phyloP scores from a whole-genome alignment of 768 basidiomycete species.

The Tremella yokohamensis region DNA sequence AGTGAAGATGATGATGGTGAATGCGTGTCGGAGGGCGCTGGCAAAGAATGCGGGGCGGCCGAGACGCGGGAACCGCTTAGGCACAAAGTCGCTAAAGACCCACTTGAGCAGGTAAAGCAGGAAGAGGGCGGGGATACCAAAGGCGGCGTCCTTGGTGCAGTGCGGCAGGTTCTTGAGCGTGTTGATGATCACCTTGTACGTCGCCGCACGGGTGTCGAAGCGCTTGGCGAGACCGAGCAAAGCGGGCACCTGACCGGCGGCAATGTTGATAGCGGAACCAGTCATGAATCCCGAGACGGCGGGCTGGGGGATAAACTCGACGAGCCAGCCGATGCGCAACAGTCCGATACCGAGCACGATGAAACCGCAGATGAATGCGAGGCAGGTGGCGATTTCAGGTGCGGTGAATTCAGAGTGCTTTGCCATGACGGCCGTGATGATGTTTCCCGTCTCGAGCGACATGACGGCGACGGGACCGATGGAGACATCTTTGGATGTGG shows the following conservation, averaged over 20 bases:
- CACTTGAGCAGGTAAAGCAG: slow-evolving; percentile 51
- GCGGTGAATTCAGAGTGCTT: slow-evolving; percentile 57
- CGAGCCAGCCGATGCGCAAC: slow-evolving; percentile 84
- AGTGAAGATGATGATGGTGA: slow-evolving; percentile 69
- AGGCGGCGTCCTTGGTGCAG: slow-evolving; percentile 71
- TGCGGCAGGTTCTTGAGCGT: slow-evolving; percentile 72
- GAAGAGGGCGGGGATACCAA: slow-evolving; percentile 73
- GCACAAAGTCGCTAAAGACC: slow-evolving; percentile 29
- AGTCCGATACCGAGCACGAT: slow-evolving; percentile 87
- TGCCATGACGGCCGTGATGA: slow-evolving; percentile 65
- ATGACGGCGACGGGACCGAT: slow-evolving; percentile 99
- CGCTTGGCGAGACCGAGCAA: slow-evolving; percentile 75
- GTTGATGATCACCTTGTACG: slow-evolving; percentile 87
- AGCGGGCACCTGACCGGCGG: slow-evolving; percentile 79
- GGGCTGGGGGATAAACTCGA: slow-evolving; percentile 65
- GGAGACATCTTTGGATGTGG: slow-evolving; percentile 97
- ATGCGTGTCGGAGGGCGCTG: slow-evolving; percentile 51
- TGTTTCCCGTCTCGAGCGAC: slow-evolving; percentile 77
- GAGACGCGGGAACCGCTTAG: slow-evolving; percentile 38
- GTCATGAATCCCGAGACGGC: slow-evolving; percentile 72
- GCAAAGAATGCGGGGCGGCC: slow-evolving; percentile 65
- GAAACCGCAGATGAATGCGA: slow-evolving; percentile 84
- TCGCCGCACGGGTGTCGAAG: slow-evolving; percentile 79
- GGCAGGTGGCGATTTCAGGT: slow-evolving; percentile 73
- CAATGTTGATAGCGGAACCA: slow-evolving; percentile 91